Evolutionary conservation across 2,329 filamentous ascomycete genomes (phyloP).

Genomic region (Penicillium sp.): DNA sequence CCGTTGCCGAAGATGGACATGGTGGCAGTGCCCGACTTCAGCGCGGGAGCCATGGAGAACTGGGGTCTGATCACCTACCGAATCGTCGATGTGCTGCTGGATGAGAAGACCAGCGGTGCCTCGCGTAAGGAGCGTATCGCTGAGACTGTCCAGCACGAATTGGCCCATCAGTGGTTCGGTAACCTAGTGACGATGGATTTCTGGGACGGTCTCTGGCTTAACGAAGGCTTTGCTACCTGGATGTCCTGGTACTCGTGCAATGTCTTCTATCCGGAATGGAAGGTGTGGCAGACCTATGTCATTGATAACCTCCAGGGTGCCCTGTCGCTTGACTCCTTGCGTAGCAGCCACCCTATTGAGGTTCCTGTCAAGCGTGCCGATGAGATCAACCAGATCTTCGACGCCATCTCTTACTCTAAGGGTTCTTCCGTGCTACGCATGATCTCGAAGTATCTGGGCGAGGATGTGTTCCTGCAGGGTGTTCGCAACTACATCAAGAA

Average conservation of each 20-base stretch:
- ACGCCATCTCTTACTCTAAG: conserved; percentile 96
- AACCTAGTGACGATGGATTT: conserved; percentile 98
- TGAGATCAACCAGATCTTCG: conserved; percentile 97
- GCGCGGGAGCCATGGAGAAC: conserved; percentile 96
- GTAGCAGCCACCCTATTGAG: conserved; percentile 94
- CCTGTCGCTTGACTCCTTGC: conserved; percentile 79
- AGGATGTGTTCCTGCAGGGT: conserved; percentile 89
- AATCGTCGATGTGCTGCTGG: conserved; percentile 83
- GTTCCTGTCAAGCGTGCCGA: conserved; percentile 93
- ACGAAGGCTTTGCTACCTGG: conserved; percentile 88
- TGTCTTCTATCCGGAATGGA: conserved; percentile 95
- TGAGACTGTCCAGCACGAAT: conserved; percentile 92
- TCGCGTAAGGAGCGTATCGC: conserved; percentile 89
- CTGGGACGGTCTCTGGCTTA: conserved; percentile 97
- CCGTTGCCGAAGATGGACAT: conserved; percentile 94
- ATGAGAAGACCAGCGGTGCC: conserved; percentile 87
- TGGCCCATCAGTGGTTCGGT: conserved; percentile 98
- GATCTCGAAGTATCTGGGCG: conserved; percentile 93
- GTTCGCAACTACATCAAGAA: conserved; percentile 89
- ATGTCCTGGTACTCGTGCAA: conserved; percentile 96
- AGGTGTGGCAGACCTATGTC: conserved; percentile 94
- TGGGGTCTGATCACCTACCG: conserved; percentile 96
- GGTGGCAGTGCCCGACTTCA: conserved; percentile 94
- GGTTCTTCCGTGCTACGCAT: conserved; percentile 93
- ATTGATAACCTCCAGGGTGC: conserved; percentile 88